Base-by-base conservation (phyloP, 108 stramenopile genomes). In the Parietichytrium sp. region DNA sequence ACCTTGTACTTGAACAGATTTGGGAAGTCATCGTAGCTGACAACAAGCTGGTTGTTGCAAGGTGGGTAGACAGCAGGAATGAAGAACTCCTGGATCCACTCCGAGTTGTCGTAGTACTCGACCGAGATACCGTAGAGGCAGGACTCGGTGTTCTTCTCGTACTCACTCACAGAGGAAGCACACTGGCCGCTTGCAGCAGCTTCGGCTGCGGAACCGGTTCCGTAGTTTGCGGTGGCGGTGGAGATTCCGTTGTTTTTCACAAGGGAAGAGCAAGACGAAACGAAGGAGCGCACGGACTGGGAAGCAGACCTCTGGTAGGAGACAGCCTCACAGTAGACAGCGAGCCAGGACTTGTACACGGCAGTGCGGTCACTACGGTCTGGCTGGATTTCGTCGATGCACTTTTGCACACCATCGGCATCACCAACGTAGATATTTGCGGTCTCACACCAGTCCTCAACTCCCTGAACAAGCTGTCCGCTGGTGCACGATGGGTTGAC, bases 151-250 rank as follows among this genome's bases (percentile, higher is more conserved):
- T n/a, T n/a, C n/a, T n/a, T n/a, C n/a, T n/a, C 33, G 33, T 72
- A 72, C 61, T 72, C 61, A 42, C 13, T 15, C 1, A 72, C 61
- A 47, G 61, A 72, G 61, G 38, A 45, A 42, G 61, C 61, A 25
- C 61, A 72, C 38, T 72, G 45, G 61, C 61, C 45, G 61, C 61
- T 72, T n/a, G n/a, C n/a, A n/a, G n/a, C n/a, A n/a, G n/a, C n/a
- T n/a, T n/a, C n/a, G n/a, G n/a, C n/a, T n/a, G n/a, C n/a, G n/a
- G n/a, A n/a, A 25, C 61, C 61, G n/a, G 10, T 45, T 6, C 61
- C 61, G 20, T 72, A 72, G 38, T 72, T 42, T n/a, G 61, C 61
- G 42, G 45, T 42, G 15, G 45, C 42, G 29, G 61, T 15, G 1
- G 36, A 33, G 33, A 72, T 23, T 0, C 61, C 61, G 38, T 72